Evolutionary conservation across 495 filamentous ascomycete genomes (phyloP).

Genomic region (Penicilliopsis zonata): DNA sequence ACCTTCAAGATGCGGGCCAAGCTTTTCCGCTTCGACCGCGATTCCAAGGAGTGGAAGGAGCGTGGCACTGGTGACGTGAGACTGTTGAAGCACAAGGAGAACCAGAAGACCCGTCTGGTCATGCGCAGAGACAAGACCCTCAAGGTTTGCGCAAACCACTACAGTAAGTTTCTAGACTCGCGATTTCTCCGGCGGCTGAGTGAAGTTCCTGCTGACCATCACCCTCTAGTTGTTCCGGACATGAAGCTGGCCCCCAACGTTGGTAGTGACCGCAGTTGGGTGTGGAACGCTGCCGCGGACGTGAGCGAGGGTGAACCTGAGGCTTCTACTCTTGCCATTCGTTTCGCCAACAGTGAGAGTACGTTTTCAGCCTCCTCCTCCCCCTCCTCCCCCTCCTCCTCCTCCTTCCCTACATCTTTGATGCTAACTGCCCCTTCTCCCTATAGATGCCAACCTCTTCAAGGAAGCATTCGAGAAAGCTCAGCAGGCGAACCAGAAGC

Average conservation of each 20-base stretch:
- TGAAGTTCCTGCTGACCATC: constrained; percentile 6
- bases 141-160: constrained; percentile 99
- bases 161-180: constrained; percentile 53
- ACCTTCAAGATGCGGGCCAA: constrained; percentile 99
- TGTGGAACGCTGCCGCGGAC: constrained; percentile 97
- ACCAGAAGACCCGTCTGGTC: constrained; percentile 91
- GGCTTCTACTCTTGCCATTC: constrained; percentile 89
- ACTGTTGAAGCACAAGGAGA: constrained; percentile 96
- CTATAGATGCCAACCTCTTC: constrained; percentile 84
- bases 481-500: constrained; percentile 86
- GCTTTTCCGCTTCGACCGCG: constrained; percentile 93
- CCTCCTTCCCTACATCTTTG: too few relatives aligned
- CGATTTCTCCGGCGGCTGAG: background rate
- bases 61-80: constrained; percentile 94
- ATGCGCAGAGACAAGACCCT: constrained; percentile 99
- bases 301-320: constrained; percentile 97
- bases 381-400: too few relatives aligned
- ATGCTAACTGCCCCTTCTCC: too few relatives aligned
- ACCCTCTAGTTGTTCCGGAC: constrained; percentile 75
- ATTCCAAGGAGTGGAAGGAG: constrained; percentile 95
- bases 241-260: constrained; percentile 99
- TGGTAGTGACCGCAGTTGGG: constrained; percentile 95
- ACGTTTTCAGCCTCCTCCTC: constrained; percentile 31
- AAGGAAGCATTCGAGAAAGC: constrained; percentile 98
- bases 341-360: constrained; percentile 97